phyloP scores from a whole-genome alignment of 2,329 filamentous ascomycete species.

The Trichoderma koningii region DNA sequence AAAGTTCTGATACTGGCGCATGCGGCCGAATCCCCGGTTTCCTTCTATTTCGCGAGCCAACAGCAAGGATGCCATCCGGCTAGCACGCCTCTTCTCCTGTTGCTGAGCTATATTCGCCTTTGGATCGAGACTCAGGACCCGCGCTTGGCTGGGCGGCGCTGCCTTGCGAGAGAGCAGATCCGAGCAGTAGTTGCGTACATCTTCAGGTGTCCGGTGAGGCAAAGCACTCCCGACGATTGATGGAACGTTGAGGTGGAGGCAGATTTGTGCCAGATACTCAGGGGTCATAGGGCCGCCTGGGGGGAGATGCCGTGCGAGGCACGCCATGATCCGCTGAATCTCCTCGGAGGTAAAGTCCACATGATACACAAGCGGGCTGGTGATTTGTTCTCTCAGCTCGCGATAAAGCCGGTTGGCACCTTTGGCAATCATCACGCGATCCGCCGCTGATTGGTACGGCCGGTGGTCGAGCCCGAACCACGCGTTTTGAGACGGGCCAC shows the following conservation, averaged over 20 bases:
- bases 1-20: conserved; percentile 48
- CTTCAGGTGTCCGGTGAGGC: conserved; percentile 34
- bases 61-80: conserved; percentile 46
- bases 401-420: conserved; percentile 30
- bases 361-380: conserved; percentile 41
- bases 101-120: conserved; percentile 2
- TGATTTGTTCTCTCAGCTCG: conserved; percentile 6
- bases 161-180: conserved; percentile 36
- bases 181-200: conserved; percentile 39
- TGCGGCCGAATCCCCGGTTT: conserved; percentile 46
- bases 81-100: conserved; percentile 29
- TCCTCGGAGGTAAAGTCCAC: conserved; percentile 51
- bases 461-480: conserved; percentile 28
- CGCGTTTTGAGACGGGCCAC: conserved; percentile 13
- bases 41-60: conserved; percentile 54
- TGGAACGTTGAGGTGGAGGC: conserved; percentile 32
- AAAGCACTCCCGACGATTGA: conserved; percentile 32
- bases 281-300: conserved; percentile 28
- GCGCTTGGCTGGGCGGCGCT: conserved; percentile 23
- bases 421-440: conserved; percentile 36
- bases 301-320: conserved; percentile 30
- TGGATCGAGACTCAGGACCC: conserved; percentile 35
- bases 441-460: conserved; percentile 35
- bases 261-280: conserved; percentile 31
- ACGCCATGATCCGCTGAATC: conserved; percentile 35